A percentile compares a stretch with the other conserved stretches of the same genome.
Evolutionary conservation across 805 yeast genomes (phyloP).

Genomic region (Starmerella potacharoeniae): DNA sequence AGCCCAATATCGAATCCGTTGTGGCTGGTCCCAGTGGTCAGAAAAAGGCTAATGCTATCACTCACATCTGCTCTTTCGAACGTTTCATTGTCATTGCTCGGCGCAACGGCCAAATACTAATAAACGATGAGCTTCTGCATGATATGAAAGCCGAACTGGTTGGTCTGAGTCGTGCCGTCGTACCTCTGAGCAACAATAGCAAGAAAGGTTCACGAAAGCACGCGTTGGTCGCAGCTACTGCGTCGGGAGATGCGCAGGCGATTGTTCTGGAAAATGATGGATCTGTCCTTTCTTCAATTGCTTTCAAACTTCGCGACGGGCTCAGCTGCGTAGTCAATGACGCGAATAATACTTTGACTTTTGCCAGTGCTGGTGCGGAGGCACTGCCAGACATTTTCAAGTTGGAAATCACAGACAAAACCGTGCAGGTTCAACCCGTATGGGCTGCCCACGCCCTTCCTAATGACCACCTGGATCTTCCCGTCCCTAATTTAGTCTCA

Average conservation of each 20-base stretch:
- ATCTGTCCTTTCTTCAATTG: not conserved
- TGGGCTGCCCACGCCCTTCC: conserved; percentile 78
- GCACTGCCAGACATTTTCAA: conserved; percentile 45
- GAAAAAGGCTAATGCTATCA: conserved; percentile 9
- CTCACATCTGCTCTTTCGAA: conserved; percentile 9
- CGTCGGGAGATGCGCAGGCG: not conserved
- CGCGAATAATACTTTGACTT: conserved; percentile 39
- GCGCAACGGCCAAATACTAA: conserved; percentile 20
- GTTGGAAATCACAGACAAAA: conserved; percentile 26
- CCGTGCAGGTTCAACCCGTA: conserved; percentile 27
- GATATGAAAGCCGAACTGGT: not conserved
- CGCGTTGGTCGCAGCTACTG: not conserved
- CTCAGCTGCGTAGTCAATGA: conserved; percentile 26
- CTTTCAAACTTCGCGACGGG: conserved; percentile 6
- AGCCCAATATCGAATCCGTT: conserved; percentile 46
- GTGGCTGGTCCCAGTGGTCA: conserved; percentile 18
- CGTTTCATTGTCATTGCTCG: conserved; percentile 22
- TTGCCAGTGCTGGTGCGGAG: conserved; percentile 83
- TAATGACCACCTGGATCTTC: conserved; percentile 61
- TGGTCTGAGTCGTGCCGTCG: conserved; percentile 1
- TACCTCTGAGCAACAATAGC: not conserved
- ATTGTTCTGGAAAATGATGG: conserved; percentile 30
- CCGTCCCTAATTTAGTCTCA: conserved; percentile 74
- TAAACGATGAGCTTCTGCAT: not conserved
- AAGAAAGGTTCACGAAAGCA: not conserved